Conservation (phyloP, 208 protist genomes). For the Wallacemonas rigidus region DNA sequence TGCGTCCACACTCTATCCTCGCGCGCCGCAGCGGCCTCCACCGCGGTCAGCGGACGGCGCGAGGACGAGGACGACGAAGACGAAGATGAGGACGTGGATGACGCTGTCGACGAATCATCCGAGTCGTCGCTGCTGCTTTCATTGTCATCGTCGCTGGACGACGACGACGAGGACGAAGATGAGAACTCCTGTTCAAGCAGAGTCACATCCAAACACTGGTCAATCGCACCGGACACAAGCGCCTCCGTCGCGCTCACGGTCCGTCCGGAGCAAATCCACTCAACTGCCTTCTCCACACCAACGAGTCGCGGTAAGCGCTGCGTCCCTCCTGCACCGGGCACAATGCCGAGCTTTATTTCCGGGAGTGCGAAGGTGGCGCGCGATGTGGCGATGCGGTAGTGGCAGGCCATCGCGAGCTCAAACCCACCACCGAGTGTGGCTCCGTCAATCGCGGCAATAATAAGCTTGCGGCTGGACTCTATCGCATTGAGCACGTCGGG, state of each 20-base stretch:
- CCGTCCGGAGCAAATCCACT: conserved; percentile 24
- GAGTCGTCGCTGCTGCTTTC: conserved; percentile 3
- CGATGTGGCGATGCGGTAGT: conserved; percentile 28
- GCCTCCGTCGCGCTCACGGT: conserved; percentile 27
- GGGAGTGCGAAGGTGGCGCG: conserved; percentile 23
- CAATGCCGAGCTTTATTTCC: conserved; percentile 40
- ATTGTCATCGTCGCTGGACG: neutral
- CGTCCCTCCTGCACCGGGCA: conserved; percentile 43
- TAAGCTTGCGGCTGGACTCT: conserved; percentile 21
- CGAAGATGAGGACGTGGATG: neutral
- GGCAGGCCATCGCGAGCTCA: conserved; percentile 32
- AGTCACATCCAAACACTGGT: conserved; percentile 18
- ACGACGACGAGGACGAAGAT: neutral
- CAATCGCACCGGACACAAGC: conserved; percentile 27
- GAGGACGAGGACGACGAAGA: neutral
- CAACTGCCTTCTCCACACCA: conserved; percentile 23
- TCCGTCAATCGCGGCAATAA: conserved; percentile 39
- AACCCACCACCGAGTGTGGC: conserved; percentile 29
- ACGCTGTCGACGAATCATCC: neutral
- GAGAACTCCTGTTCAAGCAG: neutral
- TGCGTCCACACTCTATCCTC: conserved; percentile 8
- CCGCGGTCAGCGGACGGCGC: neutral
- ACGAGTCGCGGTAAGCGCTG: conserved; percentile 41
- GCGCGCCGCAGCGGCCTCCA: neutral
- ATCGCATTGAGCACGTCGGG: conserved; percentile 27